Evolutionary conservation across 306 rosid genomes (phyloP).

Genomic region (Medicago ruthenica): DNA sequence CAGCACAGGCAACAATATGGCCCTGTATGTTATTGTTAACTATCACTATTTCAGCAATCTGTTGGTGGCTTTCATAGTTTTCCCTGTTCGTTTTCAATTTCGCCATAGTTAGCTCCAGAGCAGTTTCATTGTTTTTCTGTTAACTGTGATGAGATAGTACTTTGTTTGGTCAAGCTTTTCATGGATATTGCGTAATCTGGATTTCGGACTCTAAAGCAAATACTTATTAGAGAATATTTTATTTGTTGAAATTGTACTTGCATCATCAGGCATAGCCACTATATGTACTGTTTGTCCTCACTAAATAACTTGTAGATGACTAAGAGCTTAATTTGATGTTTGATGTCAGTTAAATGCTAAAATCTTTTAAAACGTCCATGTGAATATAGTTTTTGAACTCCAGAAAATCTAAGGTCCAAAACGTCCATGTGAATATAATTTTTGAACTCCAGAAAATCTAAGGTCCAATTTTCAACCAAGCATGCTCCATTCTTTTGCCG

Average conservation of each 20-base stretch:
- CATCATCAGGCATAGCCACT: slow-evolving; percentile 8
- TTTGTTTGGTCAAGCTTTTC: slow-evolving; percentile 30
- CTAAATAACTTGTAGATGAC: slow-evolving; percentile 26
- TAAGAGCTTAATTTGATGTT: slow-evolving; percentile 28
- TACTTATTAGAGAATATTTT: slow-evolving; percentile 20
- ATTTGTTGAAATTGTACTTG: slow-evolving; percentile 14
- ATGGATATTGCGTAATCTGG: slow-evolving; percentile 15
- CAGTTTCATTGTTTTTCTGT: slow-evolving; percentile 26
- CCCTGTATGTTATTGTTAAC: slow-evolving; percentile 76
- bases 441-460: slow-evolving; percentile 21
- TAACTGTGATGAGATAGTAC: slow-evolving; percentile 34
- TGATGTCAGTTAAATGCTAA: slow-evolving; percentile 14
- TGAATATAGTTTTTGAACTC: slow-evolving; percentile 29
- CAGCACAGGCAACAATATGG: slow-evolving; percentile 98
- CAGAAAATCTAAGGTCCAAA: slow-evolving; percentile 8
- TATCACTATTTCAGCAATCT: slow-evolving; percentile 25
- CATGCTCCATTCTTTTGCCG: slow-evolving; percentile 6
- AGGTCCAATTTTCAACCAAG: slow-evolving; percentile 32
- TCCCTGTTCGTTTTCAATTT: slow-evolving; percentile 15
- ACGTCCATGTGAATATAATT: slow-evolving; percentile 19
- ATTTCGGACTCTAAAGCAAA: slow-evolving; percentile 19
- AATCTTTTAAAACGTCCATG: background rate
- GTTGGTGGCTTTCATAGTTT: slow-evolving; percentile 30
- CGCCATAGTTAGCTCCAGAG: slow-evolving; percentile 14
- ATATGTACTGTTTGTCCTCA: slow-evolving; percentile 13